Evolutionary conservation across 2,329 filamentous ascomycete species (phyloP).

Genomic region (Nothopassalora personata): DNA sequence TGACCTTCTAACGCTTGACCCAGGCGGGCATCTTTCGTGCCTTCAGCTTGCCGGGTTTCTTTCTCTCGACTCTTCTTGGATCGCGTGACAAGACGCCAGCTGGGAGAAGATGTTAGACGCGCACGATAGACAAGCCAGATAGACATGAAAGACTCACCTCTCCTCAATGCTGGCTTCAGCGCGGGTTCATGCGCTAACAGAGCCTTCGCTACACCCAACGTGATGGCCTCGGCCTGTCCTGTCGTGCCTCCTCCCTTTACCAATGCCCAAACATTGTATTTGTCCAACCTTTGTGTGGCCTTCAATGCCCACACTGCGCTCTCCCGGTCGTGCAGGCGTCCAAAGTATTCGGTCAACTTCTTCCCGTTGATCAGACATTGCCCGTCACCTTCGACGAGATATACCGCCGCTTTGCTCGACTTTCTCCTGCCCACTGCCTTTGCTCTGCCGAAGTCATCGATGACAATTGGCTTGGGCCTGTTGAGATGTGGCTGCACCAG

Average conservation of each 20-base stretch:
- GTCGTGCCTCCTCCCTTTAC: slow-evolving; percentile 85
- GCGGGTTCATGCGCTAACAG: slow-evolving; percentile 86
- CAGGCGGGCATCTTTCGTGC: slow-evolving; percentile 96
- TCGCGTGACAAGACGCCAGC: slow-evolving; percentile 91
- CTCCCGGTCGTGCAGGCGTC: slow-evolving; percentile 85
- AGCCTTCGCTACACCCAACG: slow-evolving; percentile 81
- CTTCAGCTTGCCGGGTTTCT: slow-evolving; percentile 95
- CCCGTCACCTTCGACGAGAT: slow-evolving; percentile 86
- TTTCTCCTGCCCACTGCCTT: slow-evolving; percentile 82
- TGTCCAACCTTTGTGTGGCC: slow-evolving; percentile 75
- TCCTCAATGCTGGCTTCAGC: slow-evolving; percentile 78
- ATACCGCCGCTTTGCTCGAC: slow-evolving; percentile 76
- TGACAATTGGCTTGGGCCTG: slow-evolving; percentile 54
- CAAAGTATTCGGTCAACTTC: slow-evolving; percentile 74
- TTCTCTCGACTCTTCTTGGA: slow-evolving; percentile 87
- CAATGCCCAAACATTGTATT: slow-evolving; percentile 92
- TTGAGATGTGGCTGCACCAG: slow-evolving; percentile 67
- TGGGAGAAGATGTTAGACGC: slow-evolving; percentile 48
- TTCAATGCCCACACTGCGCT: slow-evolving; percentile 89
- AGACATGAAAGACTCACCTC: slow-evolving; percentile 60
- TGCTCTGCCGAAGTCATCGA: slow-evolving; percentile 75
- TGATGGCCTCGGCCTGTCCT: slow-evolving; percentile 91
- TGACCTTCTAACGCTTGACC: slow-evolving; percentile 67
- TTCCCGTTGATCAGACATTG: slow-evolving; percentile 88
- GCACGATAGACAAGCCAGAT: not conserved